Conservation (phyloP, 2,329 filamentous ascomycete genomes). For the Dothidotthia symphoricarpi region DNA sequence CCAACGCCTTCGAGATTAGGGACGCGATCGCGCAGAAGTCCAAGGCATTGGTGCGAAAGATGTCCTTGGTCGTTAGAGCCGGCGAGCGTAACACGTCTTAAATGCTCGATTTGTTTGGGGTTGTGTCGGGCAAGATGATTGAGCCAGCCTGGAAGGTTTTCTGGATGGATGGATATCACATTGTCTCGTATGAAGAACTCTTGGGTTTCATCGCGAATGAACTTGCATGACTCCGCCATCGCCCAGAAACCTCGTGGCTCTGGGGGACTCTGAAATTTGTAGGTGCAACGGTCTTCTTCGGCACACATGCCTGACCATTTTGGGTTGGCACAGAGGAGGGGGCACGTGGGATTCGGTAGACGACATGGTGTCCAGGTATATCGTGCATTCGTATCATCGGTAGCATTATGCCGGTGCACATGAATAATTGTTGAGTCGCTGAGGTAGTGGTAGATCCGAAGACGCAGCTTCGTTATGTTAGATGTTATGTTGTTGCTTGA, state of each 20-base stretch:
- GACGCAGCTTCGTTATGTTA: conserved; percentile 9
- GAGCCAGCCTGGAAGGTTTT: conserved; percentile 7
- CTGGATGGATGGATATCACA: conserved; percentile 7
- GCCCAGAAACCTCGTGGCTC: conserved; percentile 10
- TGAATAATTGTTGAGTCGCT: conserved; percentile 14
- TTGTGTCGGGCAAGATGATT: conserved; percentile 3
- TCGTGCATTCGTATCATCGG: neutral
- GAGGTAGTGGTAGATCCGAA: conserved; percentile 17
- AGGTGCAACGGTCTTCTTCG: conserved; percentile 16
- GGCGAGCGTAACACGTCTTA: conserved; percentile 5
- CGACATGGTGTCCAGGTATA: conserved; percentile 19
- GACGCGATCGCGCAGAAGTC: too few species aligned
- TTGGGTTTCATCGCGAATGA: conserved; percentile 12
- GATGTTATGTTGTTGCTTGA: neutral
- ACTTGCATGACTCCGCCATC: conserved; percentile 10
- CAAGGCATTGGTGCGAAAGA: too few species aligned
- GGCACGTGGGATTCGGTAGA: conserved; percentile 4
- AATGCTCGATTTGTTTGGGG: conserved; percentile 3
- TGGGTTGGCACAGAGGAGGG: conserved; percentile 22
- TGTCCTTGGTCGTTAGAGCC: too few species aligned
- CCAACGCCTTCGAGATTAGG: too few species aligned
- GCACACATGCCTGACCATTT: conserved; percentile 22
- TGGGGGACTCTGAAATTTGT: conserved; percentile 2
- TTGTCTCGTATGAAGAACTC: conserved; percentile 5
- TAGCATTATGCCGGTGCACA: conserved; percentile 4